Percentiles rank a stretch among this genome's conserved stretches.
These are phyloP conservation scores for Cladophialophora bantiana DNA, from an alignment of 2,329 filamentous ascomycete genomes.

Conservation along the genomic window DNA sequence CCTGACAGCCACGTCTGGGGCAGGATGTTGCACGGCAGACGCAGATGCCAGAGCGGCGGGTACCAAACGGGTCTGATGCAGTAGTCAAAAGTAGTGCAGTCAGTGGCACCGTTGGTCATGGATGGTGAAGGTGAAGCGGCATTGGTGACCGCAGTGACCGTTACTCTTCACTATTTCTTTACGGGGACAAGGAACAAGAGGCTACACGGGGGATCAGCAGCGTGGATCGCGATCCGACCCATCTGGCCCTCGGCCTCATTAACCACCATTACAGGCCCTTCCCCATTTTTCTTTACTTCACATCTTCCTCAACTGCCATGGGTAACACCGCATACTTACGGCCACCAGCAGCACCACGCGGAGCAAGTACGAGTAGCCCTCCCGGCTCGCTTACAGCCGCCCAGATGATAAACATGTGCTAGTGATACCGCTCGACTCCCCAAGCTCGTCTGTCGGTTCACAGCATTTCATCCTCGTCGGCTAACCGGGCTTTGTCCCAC, in stretches of 20 bases:
- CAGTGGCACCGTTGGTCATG: neutral
- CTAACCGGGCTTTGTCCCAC: constrained; percentile 20
- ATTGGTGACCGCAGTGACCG: neutral
- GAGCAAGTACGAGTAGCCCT: too few relatives aligned
- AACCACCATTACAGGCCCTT: too few relatives aligned
- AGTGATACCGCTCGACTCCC: neutral
- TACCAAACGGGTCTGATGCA: constrained; percentile 18
- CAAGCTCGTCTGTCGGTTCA: neutral
- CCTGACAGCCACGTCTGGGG: constrained; percentile 22
- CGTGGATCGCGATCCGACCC: constrained; percentile 4
- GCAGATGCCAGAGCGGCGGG: constrained; percentile 13
- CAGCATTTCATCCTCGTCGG: neutral
- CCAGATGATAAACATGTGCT: neutral
- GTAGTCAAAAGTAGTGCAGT: neutral
- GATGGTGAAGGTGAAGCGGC: constrained; percentile 3
- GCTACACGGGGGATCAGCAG: neutral
- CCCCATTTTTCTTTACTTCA: too few relatives aligned
- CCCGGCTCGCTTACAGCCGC: neutral
- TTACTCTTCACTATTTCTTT: too few relatives aligned
- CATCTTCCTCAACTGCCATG: too few relatives aligned
- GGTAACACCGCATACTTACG: too few relatives aligned
- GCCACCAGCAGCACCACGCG: too few relatives aligned
- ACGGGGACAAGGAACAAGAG: constrained; percentile 2
- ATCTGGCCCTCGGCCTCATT: neutral
- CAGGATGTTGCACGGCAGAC: constrained; percentile 19